Evolutionary conservation across 2,329 filamentous ascomycete genomes (phyloP).

Genomic region (Raffaelea arxii): DNA sequence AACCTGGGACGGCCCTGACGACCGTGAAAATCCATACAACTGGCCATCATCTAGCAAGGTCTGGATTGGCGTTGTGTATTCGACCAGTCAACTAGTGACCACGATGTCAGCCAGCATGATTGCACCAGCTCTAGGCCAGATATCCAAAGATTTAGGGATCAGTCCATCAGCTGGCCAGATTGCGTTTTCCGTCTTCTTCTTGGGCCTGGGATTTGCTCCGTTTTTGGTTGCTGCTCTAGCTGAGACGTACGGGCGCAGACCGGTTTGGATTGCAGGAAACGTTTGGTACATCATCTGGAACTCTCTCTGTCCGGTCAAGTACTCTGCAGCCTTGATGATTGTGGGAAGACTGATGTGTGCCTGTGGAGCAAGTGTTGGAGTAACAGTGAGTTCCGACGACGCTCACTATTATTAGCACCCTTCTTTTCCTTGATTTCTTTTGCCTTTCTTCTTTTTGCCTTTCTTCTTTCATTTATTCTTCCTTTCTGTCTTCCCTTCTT

Average conservation of each 20-base stretch:
- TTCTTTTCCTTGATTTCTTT: no score
- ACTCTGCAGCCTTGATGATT: not conserved
- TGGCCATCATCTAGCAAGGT: not conserved
- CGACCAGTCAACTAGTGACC: not conserved
- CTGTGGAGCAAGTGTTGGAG: not conserved
- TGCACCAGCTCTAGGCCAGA: not conserved
- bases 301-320: not conserved
- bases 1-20: not conserved
- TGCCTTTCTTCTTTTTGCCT: no score
- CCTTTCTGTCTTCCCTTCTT: no score
- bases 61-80: not conserved
- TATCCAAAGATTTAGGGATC: not conserved
- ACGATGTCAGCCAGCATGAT: conserved; percentile 2
- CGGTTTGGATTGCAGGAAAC: not conserved
- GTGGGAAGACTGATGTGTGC: not conserved
- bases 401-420: no score
- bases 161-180: not conserved
- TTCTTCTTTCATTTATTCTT: no score
- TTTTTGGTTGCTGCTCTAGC: not conserved
- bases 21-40: not conserved
- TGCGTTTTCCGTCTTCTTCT: conserved; percentile 1
- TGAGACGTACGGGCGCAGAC: not conserved
- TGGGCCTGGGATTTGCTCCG: not conserved
- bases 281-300: conserved; percentile 1
- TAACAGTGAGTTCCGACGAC: not conserved